Base-by-base conservation (phyloP, 2,329 filamentous ascomycete species). In the Fusarium solani-melongenae region DNA sequence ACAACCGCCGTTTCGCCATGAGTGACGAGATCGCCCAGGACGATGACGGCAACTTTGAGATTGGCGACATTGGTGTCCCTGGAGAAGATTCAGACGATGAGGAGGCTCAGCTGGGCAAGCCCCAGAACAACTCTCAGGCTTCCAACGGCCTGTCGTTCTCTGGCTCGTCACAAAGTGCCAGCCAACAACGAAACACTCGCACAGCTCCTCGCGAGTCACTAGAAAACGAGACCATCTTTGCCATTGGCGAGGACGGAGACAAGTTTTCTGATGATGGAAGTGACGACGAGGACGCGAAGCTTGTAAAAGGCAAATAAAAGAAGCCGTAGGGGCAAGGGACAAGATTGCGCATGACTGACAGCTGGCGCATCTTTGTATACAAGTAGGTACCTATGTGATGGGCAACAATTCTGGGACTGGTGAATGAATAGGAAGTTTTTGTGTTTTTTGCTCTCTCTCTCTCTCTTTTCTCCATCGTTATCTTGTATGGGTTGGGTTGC, bases 11-110 rank as follows among this genome's bases (percentile, higher is more conserved):
- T 66, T 99, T 99, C 79, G 96, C 96, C 71, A 99, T 99, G 96
- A 97, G 94, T 84, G 96, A 99, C 79, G 96, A 99, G 90, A 92
- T 99, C 80, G 96, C 96, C 4, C 96, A 98, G 89, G 96, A 99
- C 78, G 96, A 99, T 77, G 96, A 98, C 80, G 96, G 96, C 38
- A 90, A 87, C 53, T 99, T 99, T 81, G 96, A 98, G 81, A 97
- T 99, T 81, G 93, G 93, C 57, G 96, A 96, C 65, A 93, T 99
- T 71, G 94, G 94, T 60, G 93, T 94, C 59, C 89, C 89, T 4
- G 91, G 91, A 62, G 76, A 77, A 58, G 89, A 91, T 71, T 90
- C 88, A 59, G 88, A 90, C 38, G 82, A 84, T 22, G 89, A 92
- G 78, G 88, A 91, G 79, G 86, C 86, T 14, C 81, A 86, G 8